Evolutionary conservation across 352 stramenopile species (phyloP).

Genomic region (Thraustochytrium striatum): DNA sequence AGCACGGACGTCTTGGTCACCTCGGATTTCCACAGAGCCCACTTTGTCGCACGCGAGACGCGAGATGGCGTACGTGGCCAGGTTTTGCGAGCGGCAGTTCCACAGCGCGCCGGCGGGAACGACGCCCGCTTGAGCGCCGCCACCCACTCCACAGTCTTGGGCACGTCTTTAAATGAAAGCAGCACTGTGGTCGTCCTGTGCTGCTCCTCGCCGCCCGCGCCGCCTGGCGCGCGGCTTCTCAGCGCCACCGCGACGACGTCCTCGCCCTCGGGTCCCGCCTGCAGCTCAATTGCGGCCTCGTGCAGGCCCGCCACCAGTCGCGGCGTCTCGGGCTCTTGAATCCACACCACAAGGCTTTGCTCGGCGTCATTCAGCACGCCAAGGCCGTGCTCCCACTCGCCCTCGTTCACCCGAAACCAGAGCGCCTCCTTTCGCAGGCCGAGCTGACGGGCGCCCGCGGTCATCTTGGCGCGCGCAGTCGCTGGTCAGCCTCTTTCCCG

Average conservation of each 20-base stretch:
- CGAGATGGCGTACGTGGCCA: slow-evolving; percentile 16
- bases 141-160: slow-evolving; percentile 7
- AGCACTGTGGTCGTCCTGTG: neutral
- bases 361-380: slow-evolving; percentile 26
- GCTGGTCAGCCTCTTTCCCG: no score
- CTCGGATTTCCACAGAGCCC: slow-evolving; percentile 64
- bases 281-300: slow-evolving; percentile 30
- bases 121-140: slow-evolving; percentile 24
- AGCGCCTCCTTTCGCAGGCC: no score
- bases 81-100: neutral
- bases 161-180: neutral
- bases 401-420: neutral
- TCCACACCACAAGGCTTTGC: slow-evolving; percentile 18
- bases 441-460: no score
- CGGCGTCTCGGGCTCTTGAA: neutral
- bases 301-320: slow-evolving; percentile 29
- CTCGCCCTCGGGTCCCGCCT: neutral
- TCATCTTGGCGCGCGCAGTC: no score
- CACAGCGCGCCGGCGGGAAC: slow-evolving; percentile 27
- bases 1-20: slow-evolving; percentile 91
- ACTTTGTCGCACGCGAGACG: slow-evolving; percentile 62
- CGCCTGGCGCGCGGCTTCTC: neutral
- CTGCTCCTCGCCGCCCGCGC: neutral
- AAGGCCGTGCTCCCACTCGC: neutral
- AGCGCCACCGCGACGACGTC: neutral